Conservation (phyloP, 768 basidiomycete species). For the Lentinula lateritia region DNA sequence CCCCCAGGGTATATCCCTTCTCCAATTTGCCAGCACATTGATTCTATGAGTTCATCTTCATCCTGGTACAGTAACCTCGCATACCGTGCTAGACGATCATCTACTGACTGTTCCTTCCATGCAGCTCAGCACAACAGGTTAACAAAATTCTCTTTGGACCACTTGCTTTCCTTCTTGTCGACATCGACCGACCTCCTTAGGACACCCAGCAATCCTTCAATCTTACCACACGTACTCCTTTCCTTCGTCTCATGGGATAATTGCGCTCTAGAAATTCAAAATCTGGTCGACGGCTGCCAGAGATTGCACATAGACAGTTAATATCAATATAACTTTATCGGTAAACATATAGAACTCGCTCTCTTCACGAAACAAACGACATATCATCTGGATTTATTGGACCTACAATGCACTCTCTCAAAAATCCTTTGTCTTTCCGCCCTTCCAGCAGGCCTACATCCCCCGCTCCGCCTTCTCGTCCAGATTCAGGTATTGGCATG, state of each 20-base stretch:
- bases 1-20: slow-evolving; percentile 14
- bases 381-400: background rate
- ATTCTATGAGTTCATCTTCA: slow-evolving; percentile 49
- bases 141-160: slow-evolving; percentile 60
- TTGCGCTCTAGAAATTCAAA: slow-evolving; percentile 21
- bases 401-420: slow-evolving; percentile 58
- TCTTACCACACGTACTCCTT: slow-evolving; percentile 4
- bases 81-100: slow-evolving; percentile 7
- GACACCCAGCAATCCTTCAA: slow-evolving; percentile 15
- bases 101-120: slow-evolving; percentile 6
- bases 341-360: slow-evolving; percentile 6
- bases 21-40: slow-evolving; percentile 18
- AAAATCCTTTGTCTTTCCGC: slow-evolving; percentile 61
- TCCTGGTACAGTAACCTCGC: slow-evolving; percentile 20
- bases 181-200: slow-evolving; percentile 80
- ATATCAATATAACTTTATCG: slow-evolving; percentile 12
- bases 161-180: slow-evolving; percentile 51
- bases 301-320: slow-evolving; percentile 27
- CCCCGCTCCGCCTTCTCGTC: slow-evolving; percentile 32
- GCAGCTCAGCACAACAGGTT: slow-evolving; percentile 42
- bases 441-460: slow-evolving; percentile 60
- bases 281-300: slow-evolving; percentile 35
- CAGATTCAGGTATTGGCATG: slow-evolving; percentile 30
- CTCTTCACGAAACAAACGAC: background rate
- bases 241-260: slow-evolving; percentile 39